These are phyloP conservation scores for Cichorium intybus DNA, from an alignment of 140 eudicot species.

Conservation along the genomic window DNA sequence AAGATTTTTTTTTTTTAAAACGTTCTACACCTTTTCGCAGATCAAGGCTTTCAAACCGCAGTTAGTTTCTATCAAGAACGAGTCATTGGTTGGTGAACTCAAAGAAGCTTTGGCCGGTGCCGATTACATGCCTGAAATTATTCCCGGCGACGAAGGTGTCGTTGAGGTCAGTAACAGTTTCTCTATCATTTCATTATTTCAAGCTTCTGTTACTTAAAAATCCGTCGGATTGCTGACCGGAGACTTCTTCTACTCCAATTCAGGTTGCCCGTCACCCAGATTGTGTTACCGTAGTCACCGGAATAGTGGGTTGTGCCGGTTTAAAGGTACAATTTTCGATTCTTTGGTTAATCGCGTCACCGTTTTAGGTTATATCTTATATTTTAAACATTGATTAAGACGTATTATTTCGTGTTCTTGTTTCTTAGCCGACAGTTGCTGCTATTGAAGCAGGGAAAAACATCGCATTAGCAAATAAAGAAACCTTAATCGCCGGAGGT, in stretches of 20 bases:
- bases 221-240: not conserved
- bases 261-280: conserved; percentile 99
- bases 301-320: conserved; percentile 99
- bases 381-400: not conserved
- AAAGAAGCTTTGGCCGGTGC: conserved; percentile 87
- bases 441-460: conserved; percentile 98
- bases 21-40: conserved; percentile 30
- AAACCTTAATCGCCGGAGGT: conserved; percentile 96
- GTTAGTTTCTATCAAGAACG: conserved; percentile 78
- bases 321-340: conserved; percentile 58
- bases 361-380: not conserved
- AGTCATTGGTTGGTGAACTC: conserved; percentile 71
- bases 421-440: conserved; percentile 93
- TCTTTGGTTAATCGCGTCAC: not conserved
- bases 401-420: not conserved
- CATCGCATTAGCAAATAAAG: conserved; percentile 97
- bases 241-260: not conserved
- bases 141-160: conserved; percentile 94
- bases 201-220: not conserved
- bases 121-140: conserved; percentile 89
- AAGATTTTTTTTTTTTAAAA: not conserved
- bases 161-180: conserved; percentile 56
- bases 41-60: conserved; percentile 82
- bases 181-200: not conserved
- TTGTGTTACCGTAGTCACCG: conserved; percentile 96